phyloP scores from a whole-genome alignment of 208 protist genomes.

The Wallacemonas sp. region DNA sequence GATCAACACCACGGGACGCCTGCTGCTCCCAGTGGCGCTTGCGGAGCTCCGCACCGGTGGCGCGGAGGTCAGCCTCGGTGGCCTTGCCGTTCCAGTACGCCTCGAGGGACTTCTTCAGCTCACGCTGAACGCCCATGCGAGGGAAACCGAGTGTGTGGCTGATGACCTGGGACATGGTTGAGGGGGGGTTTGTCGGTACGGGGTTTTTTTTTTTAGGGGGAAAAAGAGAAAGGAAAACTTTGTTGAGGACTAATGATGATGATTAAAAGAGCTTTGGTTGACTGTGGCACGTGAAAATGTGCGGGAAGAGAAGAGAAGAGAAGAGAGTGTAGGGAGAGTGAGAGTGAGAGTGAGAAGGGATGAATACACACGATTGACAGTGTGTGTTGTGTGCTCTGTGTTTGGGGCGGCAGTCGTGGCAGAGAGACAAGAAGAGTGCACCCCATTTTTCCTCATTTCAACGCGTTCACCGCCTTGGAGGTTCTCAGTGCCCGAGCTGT shows the following conservation, averaged over 20 bases:
- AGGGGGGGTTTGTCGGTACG: conserved; percentile 4
- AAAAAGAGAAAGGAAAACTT: background rate
- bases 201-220: conserved; percentile 1
- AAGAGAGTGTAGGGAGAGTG: background rate
- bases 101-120: conserved; percentile 87
- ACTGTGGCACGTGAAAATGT: background rate
- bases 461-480: too few relatives aligned
- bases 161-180: conserved; percentile 14
- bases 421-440: too few relatives aligned
- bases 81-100: conserved; percentile 79
- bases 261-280: conserved; percentile 15
- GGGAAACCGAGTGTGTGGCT: conserved; percentile 83
- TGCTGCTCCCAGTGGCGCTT: conserved; percentile 49
- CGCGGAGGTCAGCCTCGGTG: conserved; percentile 42
- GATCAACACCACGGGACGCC: conserved; percentile 43
- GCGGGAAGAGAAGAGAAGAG: background rate
- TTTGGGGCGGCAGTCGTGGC: too few relatives aligned
- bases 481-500: too few relatives aligned
- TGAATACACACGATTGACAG: too few relatives aligned
- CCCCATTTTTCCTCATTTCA: too few relatives aligned
- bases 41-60: conserved; percentile 34
- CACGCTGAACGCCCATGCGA: conserved; percentile 74
- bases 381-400: too few relatives aligned
- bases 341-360: conserved; percentile 7
- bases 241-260: background rate